A percentile compares a stretch with the other conserved stretches of the same genome.
phyloP scores from a whole-genome alignment of 2,329 filamentous ascomycete genomes.

The Venturia asperata region DNA sequence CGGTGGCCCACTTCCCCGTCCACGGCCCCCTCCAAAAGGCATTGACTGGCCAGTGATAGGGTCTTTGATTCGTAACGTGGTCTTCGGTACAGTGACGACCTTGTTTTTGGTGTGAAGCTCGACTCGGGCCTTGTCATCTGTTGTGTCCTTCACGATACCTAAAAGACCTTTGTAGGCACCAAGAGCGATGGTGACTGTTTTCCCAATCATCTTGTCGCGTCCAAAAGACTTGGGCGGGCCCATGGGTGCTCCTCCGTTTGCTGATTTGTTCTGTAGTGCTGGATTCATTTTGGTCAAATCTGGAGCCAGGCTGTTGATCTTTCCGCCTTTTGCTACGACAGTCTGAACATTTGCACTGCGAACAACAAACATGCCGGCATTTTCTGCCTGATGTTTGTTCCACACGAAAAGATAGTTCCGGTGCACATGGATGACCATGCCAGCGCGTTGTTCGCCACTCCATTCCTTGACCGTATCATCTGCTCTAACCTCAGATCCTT shows the following conservation, averaged over 20 bases:
- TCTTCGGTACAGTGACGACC: conserved; percentile 75
- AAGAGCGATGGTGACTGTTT: conserved; percentile 81
- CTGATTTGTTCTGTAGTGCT: conserved; percentile 67
- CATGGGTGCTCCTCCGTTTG: conserved; percentile 45
- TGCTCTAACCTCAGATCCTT: conserved; percentile 83
- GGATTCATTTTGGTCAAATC: conserved; percentile 92
- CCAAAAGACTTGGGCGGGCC: conserved; percentile 54
- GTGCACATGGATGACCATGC: conserved; percentile 89
- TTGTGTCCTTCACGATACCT: conserved; percentile 93
- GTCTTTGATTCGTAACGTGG: conserved; percentile 78
- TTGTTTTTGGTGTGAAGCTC: conserved; percentile 94
- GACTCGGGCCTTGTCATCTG: conserved; percentile 75
- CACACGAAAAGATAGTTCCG: conserved; percentile 88
- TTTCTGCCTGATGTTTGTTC: conserved; percentile 75
- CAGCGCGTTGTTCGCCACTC: conserved; percentile 75
- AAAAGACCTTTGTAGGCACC: conserved; percentile 88
- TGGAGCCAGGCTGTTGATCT: conserved; percentile 62
- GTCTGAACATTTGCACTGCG: conserved; percentile 80
- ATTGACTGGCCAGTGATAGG: conserved; percentile 68
- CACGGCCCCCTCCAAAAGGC: conserved; percentile 47
- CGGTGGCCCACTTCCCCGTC: conserved; percentile 7
- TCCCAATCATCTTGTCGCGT: conserved; percentile 77
- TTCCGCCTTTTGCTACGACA: conserved; percentile 87
- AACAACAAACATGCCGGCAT: conserved; percentile 82
- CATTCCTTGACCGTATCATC: conserved; percentile 91